A percentile compares a stretch with the other conserved stretches of the same genome.
phyloP scores from a whole-genome alignment of 495 filamentous ascomycete genomes.

The Staphylotrichum longicolle region DNA sequence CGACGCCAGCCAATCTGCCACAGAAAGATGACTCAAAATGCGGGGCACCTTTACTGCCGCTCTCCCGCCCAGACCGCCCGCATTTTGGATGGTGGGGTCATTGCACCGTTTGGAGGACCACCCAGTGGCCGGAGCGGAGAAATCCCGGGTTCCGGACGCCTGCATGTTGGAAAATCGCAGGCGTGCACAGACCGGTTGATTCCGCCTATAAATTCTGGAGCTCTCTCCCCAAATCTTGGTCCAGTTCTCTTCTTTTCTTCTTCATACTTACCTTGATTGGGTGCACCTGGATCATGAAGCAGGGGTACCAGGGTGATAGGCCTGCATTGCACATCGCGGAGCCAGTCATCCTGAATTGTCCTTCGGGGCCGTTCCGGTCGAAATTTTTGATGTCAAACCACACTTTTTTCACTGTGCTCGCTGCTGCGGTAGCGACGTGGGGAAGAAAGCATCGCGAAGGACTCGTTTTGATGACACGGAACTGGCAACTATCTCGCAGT shows the following conservation, averaged over 20 bases:
- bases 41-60: slow-evolving; percentile 31
- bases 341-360: slow-evolving; percentile 35
- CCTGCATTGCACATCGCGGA: slow-evolving; percentile 43
- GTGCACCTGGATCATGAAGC: slow-evolving; percentile 24
- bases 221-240: slow-evolving; percentile 11
- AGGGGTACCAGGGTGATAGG: slow-evolving; percentile 26
- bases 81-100: neutral
- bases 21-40: slow-evolving; percentile 36
- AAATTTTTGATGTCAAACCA: slow-evolving; percentile 37
- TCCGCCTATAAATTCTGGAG: slow-evolving; percentile 1
- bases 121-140: neutral
- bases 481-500: neutral
- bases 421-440: slow-evolving; percentile 28
- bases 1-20: slow-evolving; percentile 7
- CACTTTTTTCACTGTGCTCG: slow-evolving; percentile 33
- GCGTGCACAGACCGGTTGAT: slow-evolving; percentile 24
- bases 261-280: slow-evolving; percentile 35
- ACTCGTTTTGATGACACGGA: neutral
- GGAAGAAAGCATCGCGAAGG: slow-evolving; percentile 25
- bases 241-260: slow-evolving; percentile 26
- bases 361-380: slow-evolving; percentile 42
- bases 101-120: too few species aligned
- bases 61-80: slow-evolving; percentile 15
- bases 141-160: neutral
- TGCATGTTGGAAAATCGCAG: slow-evolving; percentile 12